Conservation (phyloP, 2,329 filamentous ascomycete genomes). For the Trichoderma sp. region DNA sequence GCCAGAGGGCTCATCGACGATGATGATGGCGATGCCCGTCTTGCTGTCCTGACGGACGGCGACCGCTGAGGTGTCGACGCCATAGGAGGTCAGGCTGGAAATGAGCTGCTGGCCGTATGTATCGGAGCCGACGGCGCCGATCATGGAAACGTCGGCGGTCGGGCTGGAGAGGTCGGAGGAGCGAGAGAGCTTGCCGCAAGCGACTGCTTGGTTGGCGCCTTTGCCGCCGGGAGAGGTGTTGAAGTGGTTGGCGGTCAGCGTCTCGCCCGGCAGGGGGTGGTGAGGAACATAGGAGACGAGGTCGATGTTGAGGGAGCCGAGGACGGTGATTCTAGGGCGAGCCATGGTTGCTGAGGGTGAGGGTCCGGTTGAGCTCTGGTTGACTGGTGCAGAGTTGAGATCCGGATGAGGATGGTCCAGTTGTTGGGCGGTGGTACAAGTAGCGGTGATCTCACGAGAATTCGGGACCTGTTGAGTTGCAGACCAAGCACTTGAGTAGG, state of each 20-base stretch:
- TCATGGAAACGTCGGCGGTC: constrained; percentile 61
- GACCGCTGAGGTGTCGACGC: constrained; percentile 63
- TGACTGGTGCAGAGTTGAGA: background rate
- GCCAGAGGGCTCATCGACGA: constrained; percentile 71
- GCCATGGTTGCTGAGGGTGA: constrained; percentile 30
- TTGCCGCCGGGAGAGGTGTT: constrained; percentile 85
- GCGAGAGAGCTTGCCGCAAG: constrained; percentile 78
- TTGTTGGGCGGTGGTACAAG: background rate
- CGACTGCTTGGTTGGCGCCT: constrained; percentile 93
- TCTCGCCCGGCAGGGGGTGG: constrained; percentile 83
- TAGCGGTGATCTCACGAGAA: too few relatives aligned
- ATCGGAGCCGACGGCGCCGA: constrained; percentile 73
- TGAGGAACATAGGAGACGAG: constrained; percentile 85
- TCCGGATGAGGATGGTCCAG: background rate
- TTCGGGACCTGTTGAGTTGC: too few relatives aligned
- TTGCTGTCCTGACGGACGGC: constrained; percentile 47
- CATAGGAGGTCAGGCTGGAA: constrained; percentile 59
- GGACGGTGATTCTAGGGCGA: constrained; percentile 68
- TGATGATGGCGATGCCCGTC: constrained; percentile 73
- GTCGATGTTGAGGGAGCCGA: constrained; percentile 94
- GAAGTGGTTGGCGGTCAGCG: constrained; percentile 77
- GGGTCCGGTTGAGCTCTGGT: too few relatives aligned
- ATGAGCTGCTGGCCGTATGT: constrained; percentile 65
- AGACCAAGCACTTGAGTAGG: background rate
- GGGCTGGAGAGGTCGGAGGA: constrained; percentile 43